phyloP scores from a whole-genome alignment of 768 basidiomycete species.

The Vararia minispora region DNA sequence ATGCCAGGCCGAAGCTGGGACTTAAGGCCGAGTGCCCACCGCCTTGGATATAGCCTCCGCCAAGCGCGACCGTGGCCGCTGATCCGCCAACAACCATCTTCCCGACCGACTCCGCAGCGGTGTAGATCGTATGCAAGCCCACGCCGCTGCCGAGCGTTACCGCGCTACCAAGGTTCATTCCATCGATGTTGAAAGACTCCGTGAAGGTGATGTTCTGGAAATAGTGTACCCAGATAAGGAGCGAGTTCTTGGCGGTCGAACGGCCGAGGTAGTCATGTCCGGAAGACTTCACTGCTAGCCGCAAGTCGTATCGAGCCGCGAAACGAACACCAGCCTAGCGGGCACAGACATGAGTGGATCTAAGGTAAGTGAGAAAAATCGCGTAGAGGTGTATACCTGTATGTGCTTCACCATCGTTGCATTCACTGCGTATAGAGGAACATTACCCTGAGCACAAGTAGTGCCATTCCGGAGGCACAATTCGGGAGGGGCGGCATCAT shows the following conservation, averaged over 20 bases:
- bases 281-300: constrained; percentile 21
- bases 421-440: constrained; percentile 12
- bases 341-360: no score
- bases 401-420: constrained; percentile 7
- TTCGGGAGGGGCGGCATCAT: no score
- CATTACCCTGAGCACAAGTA: constrained; percentile 8
- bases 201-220: constrained; percentile 24
- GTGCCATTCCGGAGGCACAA: constrained; percentile 9
- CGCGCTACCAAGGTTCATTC: constrained; percentile 16
- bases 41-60: constrained; percentile 18
- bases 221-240: constrained; percentile 31
- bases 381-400: constrained; percentile 11
- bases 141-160: constrained; percentile 17
- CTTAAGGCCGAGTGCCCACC: constrained; percentile 17
- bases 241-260: constrained; percentile 28
- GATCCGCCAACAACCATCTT: constrained; percentile 17
- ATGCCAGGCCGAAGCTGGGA: constrained; percentile 14
- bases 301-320: constrained; percentile 20
- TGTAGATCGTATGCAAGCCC: constrained; percentile 11
- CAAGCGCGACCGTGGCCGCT: constrained; percentile 14
- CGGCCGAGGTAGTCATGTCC: constrained; percentile 35
- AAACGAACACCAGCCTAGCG: constrained; percentile 24
- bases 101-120: constrained; percentile 9
- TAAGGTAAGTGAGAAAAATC: no score
- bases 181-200: constrained; percentile 12